Evolutionary conservation across 768 basidiomycete genomes (phyloP).

Genomic region (Piloderma croceum): DNA sequence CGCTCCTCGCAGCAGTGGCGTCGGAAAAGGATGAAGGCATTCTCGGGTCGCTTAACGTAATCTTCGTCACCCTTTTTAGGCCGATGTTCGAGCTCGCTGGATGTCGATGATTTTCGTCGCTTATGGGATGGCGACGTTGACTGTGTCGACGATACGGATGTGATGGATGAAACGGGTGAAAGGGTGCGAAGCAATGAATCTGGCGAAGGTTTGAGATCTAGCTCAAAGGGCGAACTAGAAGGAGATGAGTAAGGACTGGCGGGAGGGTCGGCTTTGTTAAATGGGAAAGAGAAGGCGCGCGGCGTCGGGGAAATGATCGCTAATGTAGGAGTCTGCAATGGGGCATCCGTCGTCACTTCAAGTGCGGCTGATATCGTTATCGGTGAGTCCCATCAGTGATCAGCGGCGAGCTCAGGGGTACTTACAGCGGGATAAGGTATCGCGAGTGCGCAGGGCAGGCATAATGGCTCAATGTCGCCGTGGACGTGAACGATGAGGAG

Average conservation of each 20-base stretch:
- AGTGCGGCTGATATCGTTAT: too few relatives aligned
- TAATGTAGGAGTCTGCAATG: slow-evolving; percentile 50
- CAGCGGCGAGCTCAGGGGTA: too few relatives aligned
- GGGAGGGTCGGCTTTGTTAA: slow-evolving; percentile 33
- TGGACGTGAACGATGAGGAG: too few relatives aligned
- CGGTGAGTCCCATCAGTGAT: too few relatives aligned
- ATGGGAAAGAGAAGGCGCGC: slow-evolving; percentile 60
- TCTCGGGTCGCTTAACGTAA: slow-evolving; percentile 38
- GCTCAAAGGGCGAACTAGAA: slow-evolving; percentile 67
- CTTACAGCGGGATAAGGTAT: too few relatives aligned
- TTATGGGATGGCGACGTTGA: slow-evolving; percentile 39
- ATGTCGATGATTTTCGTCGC: slow-evolving; percentile 47
- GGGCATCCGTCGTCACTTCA: too few relatives aligned
- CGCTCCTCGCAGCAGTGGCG: slow-evolving; percentile 33
- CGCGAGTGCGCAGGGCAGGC: too few relatives aligned
- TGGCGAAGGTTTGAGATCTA: slow-evolving; percentile 51
- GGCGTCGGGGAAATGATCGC: slow-evolving; percentile 66
- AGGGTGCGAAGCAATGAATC: slow-evolving; percentile 34
- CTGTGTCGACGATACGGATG: slow-evolving; percentile 19
- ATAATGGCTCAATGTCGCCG: too few relatives aligned
- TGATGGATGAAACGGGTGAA: slow-evolving; percentile 41
- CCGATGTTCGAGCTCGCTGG: slow-evolving; percentile 45
- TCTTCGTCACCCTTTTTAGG: slow-evolving; percentile 46
- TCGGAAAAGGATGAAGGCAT: slow-evolving; percentile 38
- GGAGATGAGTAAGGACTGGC: slow-evolving; percentile 62